phyloP scores from a whole-genome alignment of 1,284 basidiomycete genomes.

The Apiotrichum brassicae region DNA sequence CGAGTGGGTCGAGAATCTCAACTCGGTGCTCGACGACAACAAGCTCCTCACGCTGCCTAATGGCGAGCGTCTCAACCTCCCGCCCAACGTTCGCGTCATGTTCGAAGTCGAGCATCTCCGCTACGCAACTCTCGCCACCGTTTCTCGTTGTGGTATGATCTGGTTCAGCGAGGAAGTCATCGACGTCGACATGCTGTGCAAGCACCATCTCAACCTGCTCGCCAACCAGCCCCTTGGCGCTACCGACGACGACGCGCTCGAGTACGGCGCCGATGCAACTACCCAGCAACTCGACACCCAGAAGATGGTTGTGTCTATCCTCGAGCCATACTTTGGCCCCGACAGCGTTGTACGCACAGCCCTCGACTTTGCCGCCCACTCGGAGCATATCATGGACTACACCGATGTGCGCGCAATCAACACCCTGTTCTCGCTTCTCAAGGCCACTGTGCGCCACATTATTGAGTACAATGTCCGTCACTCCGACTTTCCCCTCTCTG shows the following conservation, averaged over 20 bases:
- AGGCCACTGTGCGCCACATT: conserved; percentile 90
- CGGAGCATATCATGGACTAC: conserved; percentile 99
- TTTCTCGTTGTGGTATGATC: conserved; percentile 99
- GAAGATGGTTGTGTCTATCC: conserved; percentile 65
- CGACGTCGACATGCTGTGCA: conserved; percentile 83
- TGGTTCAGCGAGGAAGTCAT: conserved; percentile 99
- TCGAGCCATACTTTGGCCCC: conserved; percentile 74
- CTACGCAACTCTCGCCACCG: conserved; percentile 95
- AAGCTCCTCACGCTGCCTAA: conserved; percentile 95
- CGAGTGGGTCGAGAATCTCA: conserved; percentile 99
- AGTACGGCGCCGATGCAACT: conserved; percentile 51
- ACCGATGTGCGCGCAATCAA: conserved; percentile 84
- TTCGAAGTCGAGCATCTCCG: conserved; percentile 98
- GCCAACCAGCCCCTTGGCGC: conserved; percentile 74
- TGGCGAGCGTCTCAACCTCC: conserved; percentile 94
- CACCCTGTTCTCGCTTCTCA: conserved; percentile 93
- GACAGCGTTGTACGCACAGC: conserved; percentile 76
- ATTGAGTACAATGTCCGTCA: conserved; percentile 94
- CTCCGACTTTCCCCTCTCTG: conserved; percentile 82
- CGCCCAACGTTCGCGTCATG: conserved; percentile 96
- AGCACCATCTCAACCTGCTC: conserved; percentile 76
- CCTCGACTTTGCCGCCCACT: conserved; percentile 68
- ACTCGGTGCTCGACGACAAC: conserved; percentile 93
- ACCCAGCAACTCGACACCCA: conserved; percentile 60
- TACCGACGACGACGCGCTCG: conserved; percentile 74